These are phyloP conservation scores for Zygosaccharomyces pseudobailii DNA, from an alignment of 1,139 yeast genomes.

Conservation along the genomic window DNA sequence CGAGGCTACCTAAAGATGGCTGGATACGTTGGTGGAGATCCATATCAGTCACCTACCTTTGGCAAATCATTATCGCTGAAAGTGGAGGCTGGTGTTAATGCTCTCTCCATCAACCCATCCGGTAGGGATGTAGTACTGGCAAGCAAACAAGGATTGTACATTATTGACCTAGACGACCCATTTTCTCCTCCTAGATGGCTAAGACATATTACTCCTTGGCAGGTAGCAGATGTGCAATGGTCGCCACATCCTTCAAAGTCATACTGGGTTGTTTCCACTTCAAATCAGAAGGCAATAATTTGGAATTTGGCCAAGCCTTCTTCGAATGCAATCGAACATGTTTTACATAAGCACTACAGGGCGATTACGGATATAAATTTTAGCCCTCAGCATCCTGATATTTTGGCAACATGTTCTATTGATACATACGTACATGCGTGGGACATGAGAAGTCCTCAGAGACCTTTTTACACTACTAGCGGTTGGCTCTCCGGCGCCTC, in stretches of 20 bases:
- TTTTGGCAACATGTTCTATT: constrained; percentile 89
- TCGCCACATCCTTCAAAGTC: constrained; percentile 83
- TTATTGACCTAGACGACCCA: constrained; percentile 93
- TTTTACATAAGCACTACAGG: constrained; percentile 81
- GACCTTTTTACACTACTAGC: constrained; percentile 73
- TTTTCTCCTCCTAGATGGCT: constrained; percentile 93
- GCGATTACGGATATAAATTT: constrained; percentile 96
- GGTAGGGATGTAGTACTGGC: constrained; percentile 94
- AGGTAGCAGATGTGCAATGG: constrained; percentile 98
- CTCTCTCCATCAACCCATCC: constrained; percentile 87
- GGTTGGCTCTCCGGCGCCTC: constrained; percentile 95
- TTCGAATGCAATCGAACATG: constrained; percentile 74
- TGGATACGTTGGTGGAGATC: constrained; percentile 23
- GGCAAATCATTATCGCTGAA: constrained; percentile 76
- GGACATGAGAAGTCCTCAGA: constrained; percentile 79
- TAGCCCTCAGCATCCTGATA: constrained; percentile 80
- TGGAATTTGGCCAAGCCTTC: constrained; percentile 87
- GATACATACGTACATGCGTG: constrained; percentile 84
- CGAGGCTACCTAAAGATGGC: constrained; percentile 9
- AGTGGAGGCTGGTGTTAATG: constrained; percentile 91
- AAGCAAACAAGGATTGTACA: constrained; percentile 71
- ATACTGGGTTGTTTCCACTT: constrained; percentile 87
- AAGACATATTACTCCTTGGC: constrained; percentile 93
- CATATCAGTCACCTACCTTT: constrained; percentile 50
- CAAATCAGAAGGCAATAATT: constrained; percentile 89